Conservation (phyloP, 2,329 filamentous ascomycete genomes). For the Fusarium liriodendri region DNA sequence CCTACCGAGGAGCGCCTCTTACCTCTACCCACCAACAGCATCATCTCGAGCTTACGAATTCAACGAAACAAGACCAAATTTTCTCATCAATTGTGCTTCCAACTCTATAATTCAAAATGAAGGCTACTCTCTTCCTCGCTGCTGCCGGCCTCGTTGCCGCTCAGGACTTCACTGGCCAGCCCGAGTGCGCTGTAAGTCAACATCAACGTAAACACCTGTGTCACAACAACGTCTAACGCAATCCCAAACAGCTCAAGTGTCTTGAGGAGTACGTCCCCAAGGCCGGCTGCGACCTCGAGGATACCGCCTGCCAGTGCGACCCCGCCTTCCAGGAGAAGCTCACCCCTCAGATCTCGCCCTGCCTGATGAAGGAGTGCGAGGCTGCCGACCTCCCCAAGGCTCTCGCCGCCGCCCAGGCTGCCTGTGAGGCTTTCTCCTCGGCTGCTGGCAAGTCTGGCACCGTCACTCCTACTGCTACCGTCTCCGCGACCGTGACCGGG, state of each 20-base stretch:
- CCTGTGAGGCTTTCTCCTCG: slow-evolving; percentile 44
- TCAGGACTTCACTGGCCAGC: slow-evolving; percentile 51
- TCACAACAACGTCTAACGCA: background rate
- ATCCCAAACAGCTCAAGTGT: slow-evolving; percentile 46
- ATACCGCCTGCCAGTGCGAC: slow-evolving; percentile 54
- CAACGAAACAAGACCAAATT: background rate
- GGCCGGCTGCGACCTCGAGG: slow-evolving; percentile 51
- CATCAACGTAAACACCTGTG: background rate
- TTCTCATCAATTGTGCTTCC: slow-evolving; percentile 13
- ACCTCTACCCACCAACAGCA: background rate
- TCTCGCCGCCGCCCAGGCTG: slow-evolving; percentile 45
- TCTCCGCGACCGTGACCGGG: background rate
- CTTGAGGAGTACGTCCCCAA: slow-evolving; percentile 49
- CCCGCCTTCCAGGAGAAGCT: slow-evolving; percentile 48
- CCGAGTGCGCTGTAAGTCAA: slow-evolving; percentile 56
- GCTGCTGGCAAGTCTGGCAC: slow-evolving; percentile 18
- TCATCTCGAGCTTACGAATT: background rate
- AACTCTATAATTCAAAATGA: slow-evolving; percentile 50
- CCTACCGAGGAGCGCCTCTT: background rate
- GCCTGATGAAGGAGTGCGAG: slow-evolving; percentile 51
- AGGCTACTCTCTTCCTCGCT: slow-evolving; percentile 50
- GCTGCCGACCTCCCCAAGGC: slow-evolving; percentile 46
- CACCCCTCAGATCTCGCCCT: slow-evolving; percentile 43
- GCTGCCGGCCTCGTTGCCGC: slow-evolving; percentile 52
- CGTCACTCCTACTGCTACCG: background rate